phyloP scores from a whole-genome alignment of 805 yeast species.

The Saccharomyces jurei region DNA sequence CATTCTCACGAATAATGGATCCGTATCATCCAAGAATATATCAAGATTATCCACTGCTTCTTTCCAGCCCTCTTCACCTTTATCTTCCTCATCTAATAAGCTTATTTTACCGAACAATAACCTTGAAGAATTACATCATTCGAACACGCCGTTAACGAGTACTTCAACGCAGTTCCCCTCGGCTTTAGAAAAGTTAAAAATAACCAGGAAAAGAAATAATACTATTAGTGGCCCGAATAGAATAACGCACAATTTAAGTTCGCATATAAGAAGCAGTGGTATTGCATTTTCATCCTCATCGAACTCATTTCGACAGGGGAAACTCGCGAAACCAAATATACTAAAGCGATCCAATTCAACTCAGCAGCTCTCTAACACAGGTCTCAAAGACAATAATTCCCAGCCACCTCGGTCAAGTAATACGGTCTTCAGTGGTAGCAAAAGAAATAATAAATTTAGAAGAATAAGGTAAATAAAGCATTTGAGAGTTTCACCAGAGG shows the following conservation, averaged over 20 bases:
- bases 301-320: background rate
- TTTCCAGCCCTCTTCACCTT: background rate
- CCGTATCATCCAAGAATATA: background rate
- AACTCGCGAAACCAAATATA: background rate
- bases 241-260: slow-evolving; percentile 14
- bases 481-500: background rate
- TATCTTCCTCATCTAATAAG: background rate
- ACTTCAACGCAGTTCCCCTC: slow-evolving; percentile 13
- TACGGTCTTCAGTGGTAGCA: background rate
- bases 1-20: background rate
- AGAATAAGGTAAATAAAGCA: slow-evolving; percentile 2
- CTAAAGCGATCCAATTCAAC: background rate
- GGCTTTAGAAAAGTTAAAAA: slow-evolving; percentile 19
- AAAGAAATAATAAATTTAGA: slow-evolving; percentile 5
- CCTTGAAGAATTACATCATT: background rate
- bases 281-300: background rate
- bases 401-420: slow-evolving; percentile 1
- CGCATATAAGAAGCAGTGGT: slow-evolving; percentile 19
- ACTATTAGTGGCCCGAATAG: slow-evolving; percentile 10
- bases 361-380: slow-evolving; percentile 1
- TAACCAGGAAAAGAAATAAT: slow-evolving; percentile 17
- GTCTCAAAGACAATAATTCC: slow-evolving; percentile 6
- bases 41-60: background rate
- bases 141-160: background rate
- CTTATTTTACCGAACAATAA: background rate